Evolutionary conservation across 208 protist species (phyloP), one percentile per base, ranked within the genome.

Genomic region (Trypanosoma melophagium): DNA sequence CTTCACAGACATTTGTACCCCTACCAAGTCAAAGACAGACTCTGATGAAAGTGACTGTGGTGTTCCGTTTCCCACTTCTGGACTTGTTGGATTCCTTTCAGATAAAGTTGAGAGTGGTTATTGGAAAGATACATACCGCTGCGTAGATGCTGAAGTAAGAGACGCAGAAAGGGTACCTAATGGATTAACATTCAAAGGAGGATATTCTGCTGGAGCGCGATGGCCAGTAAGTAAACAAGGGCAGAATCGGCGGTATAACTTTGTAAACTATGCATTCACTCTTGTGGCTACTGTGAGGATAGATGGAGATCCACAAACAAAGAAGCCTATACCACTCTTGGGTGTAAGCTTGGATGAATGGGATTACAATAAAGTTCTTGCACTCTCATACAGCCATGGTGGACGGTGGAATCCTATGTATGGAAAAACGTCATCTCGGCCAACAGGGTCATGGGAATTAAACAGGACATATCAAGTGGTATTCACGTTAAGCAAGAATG

Each of bases 161-260:
- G 5, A 21, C 28, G 64, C 9, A 44, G 22, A 50, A n/a, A 57
- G 17, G 10, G 42, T 40, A 0, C 25, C 5, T 10, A 55, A 63
- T 24, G 66, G 47, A 14, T 4, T 71, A 8, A 38, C 1, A 17
- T 55, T 71, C 17, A 56, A 35, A 35, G 28, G 38, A 19, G 66
- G 66, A n/a, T 3, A n/a, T 47, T 44, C 31, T 16, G 44, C 38
- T 31, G 16, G 66, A 12, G 68, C 60, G 21, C 52, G 31, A 25
- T 74, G 68, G 68, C 68, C 68, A 9, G 68, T 74, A 7, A 38
- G 53, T 35, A 59, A 40, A 31, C 60, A 74, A 59, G 68, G 68
- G 28, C 60, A 74, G 60, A 60, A 63, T 38, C 59, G 52, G 24
- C 60, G 49, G 3, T 74, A 74, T 41, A 10, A 67, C 13, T 74